Conservation (phyloP, 805 yeast species). For the Cyberlindnera bimundalis region DNA sequence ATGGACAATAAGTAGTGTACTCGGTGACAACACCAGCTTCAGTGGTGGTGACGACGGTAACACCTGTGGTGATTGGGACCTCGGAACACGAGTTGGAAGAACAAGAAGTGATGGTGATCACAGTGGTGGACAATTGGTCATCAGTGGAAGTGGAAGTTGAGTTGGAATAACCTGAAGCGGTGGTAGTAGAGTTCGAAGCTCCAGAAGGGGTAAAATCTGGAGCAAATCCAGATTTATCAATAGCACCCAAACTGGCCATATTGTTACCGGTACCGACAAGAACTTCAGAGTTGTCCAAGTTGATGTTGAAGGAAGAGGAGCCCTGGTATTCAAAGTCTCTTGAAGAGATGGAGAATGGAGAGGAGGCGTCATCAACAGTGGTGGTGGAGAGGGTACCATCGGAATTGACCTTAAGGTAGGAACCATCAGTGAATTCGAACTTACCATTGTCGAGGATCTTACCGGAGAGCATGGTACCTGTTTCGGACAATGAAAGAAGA, state of each 20-base stretch:
- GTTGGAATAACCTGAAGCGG: slow-evolving; percentile 5
- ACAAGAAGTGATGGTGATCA: slow-evolving; percentile 29
- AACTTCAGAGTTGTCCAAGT: slow-evolving; percentile 20
- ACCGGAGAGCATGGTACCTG: slow-evolving; percentile 6
- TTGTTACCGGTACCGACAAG: slow-evolving; percentile 9
- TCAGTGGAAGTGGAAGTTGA: slow-evolving; percentile 23
- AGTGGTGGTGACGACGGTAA: slow-evolving; percentile 30
- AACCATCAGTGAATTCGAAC: slow-evolving; percentile 28
- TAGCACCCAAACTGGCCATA: slow-evolving; percentile 17
- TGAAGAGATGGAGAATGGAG: slow-evolving; percentile 36
- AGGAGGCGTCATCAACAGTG: slow-evolving; percentile 26
- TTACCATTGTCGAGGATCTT: slow-evolving; percentile 32
- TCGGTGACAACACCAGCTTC: slow-evolving; percentile 17
- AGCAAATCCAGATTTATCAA: slow-evolving; percentile 19
- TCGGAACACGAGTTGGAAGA: slow-evolving; percentile 13
- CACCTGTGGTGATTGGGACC: slow-evolving; percentile 26
- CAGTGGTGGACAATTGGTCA: slow-evolving; percentile 24
- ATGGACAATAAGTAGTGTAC: slow-evolving; percentile 24
- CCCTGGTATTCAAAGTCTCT: slow-evolving; percentile 36
- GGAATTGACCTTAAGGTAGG: slow-evolving; percentile 25
- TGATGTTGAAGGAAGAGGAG: slow-evolving; percentile 35
- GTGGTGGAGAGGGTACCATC: slow-evolving; percentile 27
- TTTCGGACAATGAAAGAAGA: slow-evolving; percentile 9
- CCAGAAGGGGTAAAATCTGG: slow-evolving; percentile 19
- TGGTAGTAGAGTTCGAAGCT: slow-evolving; percentile 7